These are phyloP conservation scores for Sporothrix mexicana DNA, from an alignment of 2,329 filamentous ascomycete genomes.

Conservation along the genomic window DNA sequence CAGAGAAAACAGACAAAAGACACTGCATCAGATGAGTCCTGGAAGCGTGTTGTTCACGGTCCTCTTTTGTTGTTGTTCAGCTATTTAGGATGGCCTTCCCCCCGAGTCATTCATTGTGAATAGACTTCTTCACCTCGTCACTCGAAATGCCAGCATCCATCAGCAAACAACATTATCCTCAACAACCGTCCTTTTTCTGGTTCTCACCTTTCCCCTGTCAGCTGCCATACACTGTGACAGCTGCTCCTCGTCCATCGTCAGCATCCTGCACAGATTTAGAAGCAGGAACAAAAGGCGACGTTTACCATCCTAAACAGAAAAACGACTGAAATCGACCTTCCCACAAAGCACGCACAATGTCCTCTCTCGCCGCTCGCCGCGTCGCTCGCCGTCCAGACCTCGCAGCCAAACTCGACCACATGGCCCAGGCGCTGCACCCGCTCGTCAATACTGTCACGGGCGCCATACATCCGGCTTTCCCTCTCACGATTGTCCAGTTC, in stretches of 20 bases:
- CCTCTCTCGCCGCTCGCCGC: slow-evolving; percentile 46
- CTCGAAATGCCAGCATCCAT: background rate
- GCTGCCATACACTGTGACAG: slow-evolving; percentile 11
- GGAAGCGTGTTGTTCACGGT: background rate
- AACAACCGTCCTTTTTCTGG: slow-evolving; percentile 4
- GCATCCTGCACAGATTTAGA: background rate
- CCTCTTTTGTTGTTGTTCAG: background rate
- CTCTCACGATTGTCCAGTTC: slow-evolving; percentile 69
- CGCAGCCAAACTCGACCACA: slow-evolving; percentile 65
- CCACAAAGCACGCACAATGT: background rate
- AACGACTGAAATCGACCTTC: background rate
- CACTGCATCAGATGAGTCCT: background rate
- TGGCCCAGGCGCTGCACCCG: slow-evolving; percentile 69
- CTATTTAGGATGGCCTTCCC: slow-evolving; percentile 19
- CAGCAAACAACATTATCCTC: background rate
- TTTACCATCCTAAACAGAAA: background rate
- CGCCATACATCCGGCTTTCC: slow-evolving; percentile 68
- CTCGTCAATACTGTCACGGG: slow-evolving; percentile 69
- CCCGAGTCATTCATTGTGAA: background rate
- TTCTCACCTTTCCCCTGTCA: background rate
- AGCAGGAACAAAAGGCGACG: background rate
- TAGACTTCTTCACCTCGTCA: background rate
- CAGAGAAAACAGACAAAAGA: slow-evolving; percentile 5
- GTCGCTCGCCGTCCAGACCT: slow-evolving; percentile 58
- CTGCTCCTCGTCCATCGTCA: background rate